Evolutionary conservation across 371 early-diverging fungal genomes (phyloP).

Genomic region (Mucor saturninus): DNA sequence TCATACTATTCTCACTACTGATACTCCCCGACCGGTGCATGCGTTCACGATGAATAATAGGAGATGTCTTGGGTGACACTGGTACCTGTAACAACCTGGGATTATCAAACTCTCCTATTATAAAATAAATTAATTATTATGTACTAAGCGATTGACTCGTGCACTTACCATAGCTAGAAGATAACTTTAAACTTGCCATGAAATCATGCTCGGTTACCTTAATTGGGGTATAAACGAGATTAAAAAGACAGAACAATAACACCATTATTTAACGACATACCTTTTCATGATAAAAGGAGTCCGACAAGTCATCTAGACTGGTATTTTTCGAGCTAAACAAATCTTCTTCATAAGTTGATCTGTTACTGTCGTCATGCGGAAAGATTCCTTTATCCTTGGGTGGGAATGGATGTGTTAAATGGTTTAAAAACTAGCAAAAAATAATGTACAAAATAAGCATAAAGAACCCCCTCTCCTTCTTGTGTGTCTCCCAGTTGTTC

Average conservation of each 20-base stretch:
- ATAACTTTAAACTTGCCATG: conserved; percentile 5
- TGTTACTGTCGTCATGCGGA: conserved; percentile 7
- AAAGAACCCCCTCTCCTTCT: no score
- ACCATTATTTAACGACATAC: neutral
- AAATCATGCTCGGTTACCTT: conserved; percentile 15
- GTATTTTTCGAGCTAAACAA: conserved; percentile 8
- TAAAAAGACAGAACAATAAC: neutral
- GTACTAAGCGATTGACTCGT: neutral
- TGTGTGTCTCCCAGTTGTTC: neutral
- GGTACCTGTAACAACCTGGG: conserved; percentile 8
- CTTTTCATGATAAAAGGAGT: conserved; percentile 3
- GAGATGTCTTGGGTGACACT: conserved; percentile 12
- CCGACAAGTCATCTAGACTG: conserved; percentile 4
- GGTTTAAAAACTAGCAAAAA: conserved; percentile 1
- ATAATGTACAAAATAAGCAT: neutral
- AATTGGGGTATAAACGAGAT: neutral
- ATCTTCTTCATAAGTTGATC: conserved; percentile 13
- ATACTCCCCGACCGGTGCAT: conserved; percentile 26
- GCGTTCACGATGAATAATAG: conserved; percentile 2
- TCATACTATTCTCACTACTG: conserved; percentile 27
- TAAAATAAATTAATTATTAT: neutral
- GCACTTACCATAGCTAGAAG: conserved; percentile 7
- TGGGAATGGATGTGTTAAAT: conserved; percentile 2
- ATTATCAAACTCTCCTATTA: neutral
- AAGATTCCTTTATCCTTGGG: conserved; percentile 3